Conservation (phyloP, 148 eudicot genomes). For the Cornus controversa region DNA sequence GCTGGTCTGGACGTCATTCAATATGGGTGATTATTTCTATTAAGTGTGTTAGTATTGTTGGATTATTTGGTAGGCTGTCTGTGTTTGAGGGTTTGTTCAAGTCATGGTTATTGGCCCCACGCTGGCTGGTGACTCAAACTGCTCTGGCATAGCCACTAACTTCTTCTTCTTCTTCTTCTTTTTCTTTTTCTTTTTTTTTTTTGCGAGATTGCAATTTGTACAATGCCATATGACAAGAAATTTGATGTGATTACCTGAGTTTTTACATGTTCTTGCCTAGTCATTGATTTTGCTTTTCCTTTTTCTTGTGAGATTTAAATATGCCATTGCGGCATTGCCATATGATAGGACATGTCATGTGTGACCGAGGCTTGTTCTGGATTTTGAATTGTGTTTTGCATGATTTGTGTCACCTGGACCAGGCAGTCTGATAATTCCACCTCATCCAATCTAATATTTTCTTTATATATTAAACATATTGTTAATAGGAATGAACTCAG, state of each 20-base stretch:
- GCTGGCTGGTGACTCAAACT: not conserved
- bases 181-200: too few species aligned
- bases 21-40: slow-evolving; percentile 55
- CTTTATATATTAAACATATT: not conserved
- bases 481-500: not conserved
- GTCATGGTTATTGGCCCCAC: slow-evolving; percentile 2
- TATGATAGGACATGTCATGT: not conserved
- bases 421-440: not conserved
- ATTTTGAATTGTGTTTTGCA: too few species aligned
- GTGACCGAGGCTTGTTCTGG: too few species aligned
- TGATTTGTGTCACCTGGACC: too few species aligned
- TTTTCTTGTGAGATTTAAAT: not conserved
- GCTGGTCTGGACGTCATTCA: slow-evolving; percentile 79
- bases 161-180: too few species aligned
- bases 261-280: not conserved
- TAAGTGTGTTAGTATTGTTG: not conserved
- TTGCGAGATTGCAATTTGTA: too few species aligned
- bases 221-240: not conserved
- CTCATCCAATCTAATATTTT: not conserved
- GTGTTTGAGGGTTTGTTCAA: slow-evolving; percentile 10
- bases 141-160: not conserved
- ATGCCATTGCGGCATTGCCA: too few species aligned
- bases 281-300: too few species aligned
- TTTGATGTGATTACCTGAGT: not conserved
- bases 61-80: slow-evolving; percentile 2